A percentile compares a stretch with the other conserved stretches of the same genome.
Conservation (phyloP, 1,284 basidiomycete species). For the Retiboletus flavoniger region DNA sequence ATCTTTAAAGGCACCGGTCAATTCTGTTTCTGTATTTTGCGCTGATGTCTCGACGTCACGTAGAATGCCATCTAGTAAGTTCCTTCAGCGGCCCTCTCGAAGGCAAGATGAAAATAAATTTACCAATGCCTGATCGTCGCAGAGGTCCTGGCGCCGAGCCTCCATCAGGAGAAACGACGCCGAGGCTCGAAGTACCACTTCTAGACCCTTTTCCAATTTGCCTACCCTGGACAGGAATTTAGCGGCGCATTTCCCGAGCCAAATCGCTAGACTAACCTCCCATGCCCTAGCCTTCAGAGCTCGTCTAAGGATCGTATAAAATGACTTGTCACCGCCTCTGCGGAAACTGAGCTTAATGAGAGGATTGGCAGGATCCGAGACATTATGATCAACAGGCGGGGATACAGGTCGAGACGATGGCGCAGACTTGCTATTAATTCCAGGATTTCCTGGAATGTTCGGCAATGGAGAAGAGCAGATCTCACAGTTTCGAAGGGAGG, state of each 20-base stretch:
- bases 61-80: slow-evolving; percentile 71
- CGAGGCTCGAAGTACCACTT: slow-evolving; percentile 27
- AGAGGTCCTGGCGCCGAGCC: slow-evolving; percentile 13
- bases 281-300: slow-evolving; percentile 79
- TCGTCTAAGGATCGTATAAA: slow-evolving; percentile 80
- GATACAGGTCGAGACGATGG: slow-evolving; percentile 58
- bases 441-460: slow-evolving; percentile 26
- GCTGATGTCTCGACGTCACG: slow-evolving; percentile 69
- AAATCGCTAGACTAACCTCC: slow-evolving; percentile 52
- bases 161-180: slow-evolving; percentile 18
- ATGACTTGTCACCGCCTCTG: slow-evolving; percentile 83
- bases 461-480: slow-evolving; percentile 78
- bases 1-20: slow-evolving; percentile 83
- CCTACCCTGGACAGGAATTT: slow-evolving; percentile 20
- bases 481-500: slow-evolving; percentile 76
- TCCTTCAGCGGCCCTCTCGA: slow-evolving; percentile 1
- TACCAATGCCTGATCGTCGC: slow-evolving; percentile 33
- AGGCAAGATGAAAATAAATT: neutral
- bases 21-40: slow-evolving; percentile 60
- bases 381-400: slow-evolving; percentile 42
- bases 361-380: slow-evolving; percentile 37
- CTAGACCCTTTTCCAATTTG: slow-evolving; percentile 28
- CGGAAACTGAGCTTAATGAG: slow-evolving; percentile 82
- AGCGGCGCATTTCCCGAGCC: slow-evolving; percentile 2
- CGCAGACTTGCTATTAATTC: slow-evolving; percentile 50